phyloP scores from a whole-genome alignment of 2,329 filamentous ascomycete genomes.

The Ascochyta koolunga region DNA sequence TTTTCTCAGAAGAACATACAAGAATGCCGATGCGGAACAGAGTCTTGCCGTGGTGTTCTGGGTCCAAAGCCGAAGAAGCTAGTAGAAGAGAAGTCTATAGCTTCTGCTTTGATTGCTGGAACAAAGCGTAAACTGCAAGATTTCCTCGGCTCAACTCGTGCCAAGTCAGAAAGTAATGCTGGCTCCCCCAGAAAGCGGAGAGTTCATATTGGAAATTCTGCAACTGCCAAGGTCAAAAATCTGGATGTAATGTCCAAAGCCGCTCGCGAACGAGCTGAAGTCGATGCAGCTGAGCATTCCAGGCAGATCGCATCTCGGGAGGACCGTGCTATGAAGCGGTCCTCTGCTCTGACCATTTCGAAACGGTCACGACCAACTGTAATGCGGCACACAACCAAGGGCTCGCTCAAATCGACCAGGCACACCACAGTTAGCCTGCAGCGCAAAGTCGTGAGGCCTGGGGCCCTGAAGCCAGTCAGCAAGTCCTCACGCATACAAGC shows the following conservation, averaged over 20 bases:
- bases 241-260: conserved; percentile 25
- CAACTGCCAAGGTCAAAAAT: conserved; percentile 34
- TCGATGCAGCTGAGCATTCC: conserved; percentile 34
- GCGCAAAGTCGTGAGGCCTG: conserved; percentile 28
- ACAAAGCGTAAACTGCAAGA: conserved; percentile 46
- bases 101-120: conserved; percentile 37
- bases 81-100: conserved; percentile 38
- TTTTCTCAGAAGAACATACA: conserved; percentile 67
- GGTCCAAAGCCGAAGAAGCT: conserved; percentile 62
- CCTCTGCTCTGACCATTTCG: conserved; percentile 17
- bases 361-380: conserved; percentile 20
- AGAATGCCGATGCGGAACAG: conserved; percentile 66
- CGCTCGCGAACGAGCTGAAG: conserved; percentile 34
- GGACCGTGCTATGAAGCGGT: conserved; percentile 39
- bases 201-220: conserved; percentile 21
- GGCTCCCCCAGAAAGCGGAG: conserved; percentile 44
- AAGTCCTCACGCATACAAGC: conserved; percentile 22
- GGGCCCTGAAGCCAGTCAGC: conserved; percentile 32
- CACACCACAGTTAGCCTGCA: conserved; percentile 34
- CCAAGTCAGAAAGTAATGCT: conserved; percentile 29
- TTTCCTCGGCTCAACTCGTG: conserved; percentile 29
- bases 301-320: conserved; percentile 42
- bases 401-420: conserved; percentile 25
- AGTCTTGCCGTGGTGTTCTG: conserved; percentile 66
- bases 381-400: conserved; percentile 13